phyloP scores from a whole-genome alignment of 2,329 filamentous ascomycete species.

The Karstenula rhodostoma region DNA sequence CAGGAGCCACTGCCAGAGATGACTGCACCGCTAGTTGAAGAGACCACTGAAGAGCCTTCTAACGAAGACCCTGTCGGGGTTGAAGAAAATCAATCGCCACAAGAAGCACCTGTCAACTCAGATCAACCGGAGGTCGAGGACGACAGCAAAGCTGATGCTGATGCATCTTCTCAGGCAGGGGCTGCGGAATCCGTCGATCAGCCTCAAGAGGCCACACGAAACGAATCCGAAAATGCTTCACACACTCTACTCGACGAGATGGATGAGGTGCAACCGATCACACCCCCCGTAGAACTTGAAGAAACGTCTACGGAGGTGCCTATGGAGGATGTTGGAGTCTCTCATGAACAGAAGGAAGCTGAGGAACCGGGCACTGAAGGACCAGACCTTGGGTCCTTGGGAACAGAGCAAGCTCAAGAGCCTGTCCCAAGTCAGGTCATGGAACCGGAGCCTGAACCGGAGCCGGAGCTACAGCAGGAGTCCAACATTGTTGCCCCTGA shows the following conservation, averaged over 20 bases:
- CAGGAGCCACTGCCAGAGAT: neutral
- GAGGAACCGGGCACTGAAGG: neutral
- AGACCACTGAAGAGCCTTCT: neutral
- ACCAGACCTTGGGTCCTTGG: neutral
- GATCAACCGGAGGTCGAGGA: neutral
- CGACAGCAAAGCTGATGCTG: neutral
- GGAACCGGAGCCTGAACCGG: neutral
- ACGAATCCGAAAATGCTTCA: neutral
- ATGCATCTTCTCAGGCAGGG: neutral
- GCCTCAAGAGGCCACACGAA: neutral
- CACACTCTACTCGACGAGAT: neutral
- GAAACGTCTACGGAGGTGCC: constrained; percentile 7
- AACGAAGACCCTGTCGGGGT: neutral
- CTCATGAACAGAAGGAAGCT: neutral
- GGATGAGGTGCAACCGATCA: constrained; percentile 23
- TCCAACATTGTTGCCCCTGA: neutral
- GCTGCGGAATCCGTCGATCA: neutral
- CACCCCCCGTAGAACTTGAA: constrained; percentile 16
- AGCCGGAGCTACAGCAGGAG: neutral
- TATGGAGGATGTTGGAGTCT: neutral
- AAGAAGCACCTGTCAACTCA: neutral
- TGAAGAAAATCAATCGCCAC: neutral
- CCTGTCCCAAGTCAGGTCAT: neutral
- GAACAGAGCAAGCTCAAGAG: neutral
- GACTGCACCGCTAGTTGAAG: neutral